Evolutionary conservation across 208 protist genomes (phyloP), one percentile per base, ranked within the genome.

Genomic region (Entamoeba dispar): DNA sequence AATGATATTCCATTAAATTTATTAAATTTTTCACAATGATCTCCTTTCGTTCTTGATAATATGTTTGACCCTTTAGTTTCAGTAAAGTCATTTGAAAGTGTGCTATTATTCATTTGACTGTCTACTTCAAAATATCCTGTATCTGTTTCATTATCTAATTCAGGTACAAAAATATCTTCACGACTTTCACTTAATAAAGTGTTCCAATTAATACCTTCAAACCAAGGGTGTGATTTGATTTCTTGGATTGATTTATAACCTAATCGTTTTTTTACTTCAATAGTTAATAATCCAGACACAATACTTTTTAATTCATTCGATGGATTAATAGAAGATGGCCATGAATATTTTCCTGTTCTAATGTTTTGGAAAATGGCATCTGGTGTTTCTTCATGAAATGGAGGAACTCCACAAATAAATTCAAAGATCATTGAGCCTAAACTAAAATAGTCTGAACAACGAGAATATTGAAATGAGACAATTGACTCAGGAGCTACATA

Each of bases 401-500:
- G 93, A 51, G 77, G 19, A 31, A 77, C 49, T 50, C 93, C 93
- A 50, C 27, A 8, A 49, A 93, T 19, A 10, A 94, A 47, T 43
- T 92, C 92, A 93, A 49, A 94, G 4, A 51, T n/a, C 12, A 92
- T 50, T 47, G 8, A 27, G 2, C 93, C 93, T 15, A 92, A 7
- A 34, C 49, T 49, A 50, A 93, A 94, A 61, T 31, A 91, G 22
- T 94, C 94, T 12, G 95, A 94, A 2, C 38, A 15, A 38, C 69
- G 91, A 73, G 92, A 61, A 77, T 96, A 94, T 14, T 50, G 92
- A 69, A 94, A 43, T 12, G 92, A n/a, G 5, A 86, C 22, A n/a
- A 95, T 27, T n/a, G 96, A 91, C 77, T 96, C 95, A n/a, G 96
- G 95, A 4, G 95, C 96, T 51, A 96, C 92, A 49, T 96, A 96